Percentiles rank a stretch among this genome's conserved stretches.
Conservation (phyloP, 805 yeast genomes). For the Lipomyces japonicus region DNA sequence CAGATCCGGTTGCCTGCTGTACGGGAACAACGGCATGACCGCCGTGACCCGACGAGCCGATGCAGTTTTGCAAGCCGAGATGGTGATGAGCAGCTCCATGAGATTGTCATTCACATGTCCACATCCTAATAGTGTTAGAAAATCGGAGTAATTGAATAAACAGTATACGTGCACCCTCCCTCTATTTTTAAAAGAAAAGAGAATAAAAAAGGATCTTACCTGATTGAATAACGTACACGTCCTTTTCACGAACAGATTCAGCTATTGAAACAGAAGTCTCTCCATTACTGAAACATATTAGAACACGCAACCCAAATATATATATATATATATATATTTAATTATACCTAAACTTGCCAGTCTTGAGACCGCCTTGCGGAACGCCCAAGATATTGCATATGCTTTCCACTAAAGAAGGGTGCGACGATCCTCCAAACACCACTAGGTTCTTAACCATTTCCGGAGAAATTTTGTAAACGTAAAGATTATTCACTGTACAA, state of each 20-base stretch:
- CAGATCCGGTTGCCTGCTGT: constrained; percentile 92
- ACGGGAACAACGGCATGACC: constrained; percentile 89
- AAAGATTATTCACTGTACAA: neutral
- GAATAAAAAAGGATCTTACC: constrained; percentile 27
- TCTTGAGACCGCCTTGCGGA: constrained; percentile 60
- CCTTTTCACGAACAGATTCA: constrained; percentile 93
- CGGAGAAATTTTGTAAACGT: neutral
- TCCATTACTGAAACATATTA: constrained; percentile 59
- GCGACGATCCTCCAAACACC: constrained; percentile 87
- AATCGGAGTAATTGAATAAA: neutral
- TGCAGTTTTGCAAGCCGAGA: constrained; percentile 91
- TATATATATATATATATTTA: neutral
- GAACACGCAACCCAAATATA: neutral
- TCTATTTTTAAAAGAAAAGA: too few relatives aligned
- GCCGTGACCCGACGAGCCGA: constrained; percentile 86
- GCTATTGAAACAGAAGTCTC: constrained; percentile 83
- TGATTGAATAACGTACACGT: constrained; percentile 83
- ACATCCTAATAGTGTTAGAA: constrained; percentile 48
- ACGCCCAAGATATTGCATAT: constrained; percentile 78
- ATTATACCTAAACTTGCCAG: constrained; percentile 44
- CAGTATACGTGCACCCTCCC: neutral
- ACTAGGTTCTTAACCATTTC: constrained; percentile 70
- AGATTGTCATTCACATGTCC: constrained; percentile 86
- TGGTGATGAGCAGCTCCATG: constrained; percentile 74
- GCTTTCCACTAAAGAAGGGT: constrained; percentile 67